Conservation (phyloP, 2,329 filamentous ascomycete species). For the Diaporthe sp. region DNA sequence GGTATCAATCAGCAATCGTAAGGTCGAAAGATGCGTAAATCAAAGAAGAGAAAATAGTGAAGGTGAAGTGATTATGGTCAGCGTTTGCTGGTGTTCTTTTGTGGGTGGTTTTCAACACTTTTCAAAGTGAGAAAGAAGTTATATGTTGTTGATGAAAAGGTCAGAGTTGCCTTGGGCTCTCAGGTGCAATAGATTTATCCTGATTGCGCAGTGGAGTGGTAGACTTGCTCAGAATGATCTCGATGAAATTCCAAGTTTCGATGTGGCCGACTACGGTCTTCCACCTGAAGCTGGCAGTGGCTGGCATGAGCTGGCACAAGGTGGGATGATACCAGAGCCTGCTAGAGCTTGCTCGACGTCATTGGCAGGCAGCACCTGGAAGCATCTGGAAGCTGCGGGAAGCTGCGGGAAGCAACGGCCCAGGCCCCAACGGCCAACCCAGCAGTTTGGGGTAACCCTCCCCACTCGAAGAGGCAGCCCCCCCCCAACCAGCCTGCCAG, state of each 20-base stretch:
- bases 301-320: constrained; percentile 24
- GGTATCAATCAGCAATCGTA: constrained; percentile 30
- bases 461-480: not conserved
- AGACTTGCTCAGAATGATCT: constrained; percentile 31
- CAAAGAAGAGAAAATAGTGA: constrained; percentile 23
- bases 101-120: constrained; percentile 3
- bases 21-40: constrained; percentile 1
- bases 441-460: not conserved
- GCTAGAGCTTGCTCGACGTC: constrained; percentile 35
- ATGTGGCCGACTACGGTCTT: constrained; percentile 30
- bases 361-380: constrained; percentile 34
- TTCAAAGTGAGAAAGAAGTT: constrained; percentile 16
- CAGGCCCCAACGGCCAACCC: constrained; percentile 29
- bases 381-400: constrained; percentile 37
- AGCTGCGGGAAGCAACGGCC: constrained; percentile 18
- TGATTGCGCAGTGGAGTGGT: constrained; percentile 35
- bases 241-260: constrained; percentile 3
- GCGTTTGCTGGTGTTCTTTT: constrained; percentile 34
- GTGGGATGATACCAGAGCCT: constrained; percentile 34
- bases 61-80: constrained; percentile 29
- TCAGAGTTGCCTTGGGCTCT: not conserved
- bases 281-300: constrained; percentile 35
- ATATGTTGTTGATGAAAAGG: not conserved
- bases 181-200: constrained; percentile 37
- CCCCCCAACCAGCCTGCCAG: not conserved